Percentiles rank a stretch among this genome's conserved stretches.
phyloP scores from a whole-genome alignment of 306 rosid genomes.

The Corylus avellana region DNA sequence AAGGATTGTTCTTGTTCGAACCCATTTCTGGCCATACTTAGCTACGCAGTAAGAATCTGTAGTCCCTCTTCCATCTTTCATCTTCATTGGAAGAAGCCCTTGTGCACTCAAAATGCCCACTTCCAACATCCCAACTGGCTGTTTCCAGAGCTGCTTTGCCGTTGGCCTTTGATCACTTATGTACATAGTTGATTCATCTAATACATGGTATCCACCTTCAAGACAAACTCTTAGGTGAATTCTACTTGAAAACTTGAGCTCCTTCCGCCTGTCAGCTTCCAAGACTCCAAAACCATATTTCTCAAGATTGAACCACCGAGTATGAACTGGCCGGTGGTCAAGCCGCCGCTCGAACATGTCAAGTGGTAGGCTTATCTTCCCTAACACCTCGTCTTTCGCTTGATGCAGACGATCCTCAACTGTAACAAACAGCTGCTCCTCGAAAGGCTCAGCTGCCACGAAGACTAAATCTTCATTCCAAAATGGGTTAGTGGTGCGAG shows the following conservation, averaged over 20 bases:
- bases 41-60: constrained; percentile 88
- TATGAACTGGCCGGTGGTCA: constrained; percentile 80
- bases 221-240: constrained; percentile 87
- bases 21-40: constrained; percentile 93
- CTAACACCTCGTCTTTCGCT: constrained; percentile 75
- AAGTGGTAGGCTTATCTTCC: constrained; percentile 67
- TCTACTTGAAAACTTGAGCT: constrained; percentile 77
- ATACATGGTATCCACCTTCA: constrained; percentile 97
- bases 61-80: constrained; percentile 72
- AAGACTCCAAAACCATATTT: constrained; percentile 74
- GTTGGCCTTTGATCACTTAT: constrained; percentile 90
- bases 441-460: constrained; percentile 95
- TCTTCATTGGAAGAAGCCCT: constrained; percentile 93
- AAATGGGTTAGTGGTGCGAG: constrained; percentile 57
- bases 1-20: constrained; percentile 84
- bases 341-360: constrained; percentile 71
- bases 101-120: constrained; percentile 85
- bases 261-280: constrained; percentile 88
- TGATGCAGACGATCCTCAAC: constrained; percentile 79
- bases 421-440: constrained; percentile 65
- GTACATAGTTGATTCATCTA: constrained; percentile 88
- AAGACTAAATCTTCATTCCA: constrained; percentile 94
- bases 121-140: constrained; percentile 79
- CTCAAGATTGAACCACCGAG: constrained; percentile 94
- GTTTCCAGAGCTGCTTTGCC: constrained; percentile 93